Percentiles rank a stretch among this genome's conserved stretches.
These are phyloP conservation scores for Phytomonas sp. DNA, from an alignment of 208 protist genomes.

Conservation along the genomic window DNA sequence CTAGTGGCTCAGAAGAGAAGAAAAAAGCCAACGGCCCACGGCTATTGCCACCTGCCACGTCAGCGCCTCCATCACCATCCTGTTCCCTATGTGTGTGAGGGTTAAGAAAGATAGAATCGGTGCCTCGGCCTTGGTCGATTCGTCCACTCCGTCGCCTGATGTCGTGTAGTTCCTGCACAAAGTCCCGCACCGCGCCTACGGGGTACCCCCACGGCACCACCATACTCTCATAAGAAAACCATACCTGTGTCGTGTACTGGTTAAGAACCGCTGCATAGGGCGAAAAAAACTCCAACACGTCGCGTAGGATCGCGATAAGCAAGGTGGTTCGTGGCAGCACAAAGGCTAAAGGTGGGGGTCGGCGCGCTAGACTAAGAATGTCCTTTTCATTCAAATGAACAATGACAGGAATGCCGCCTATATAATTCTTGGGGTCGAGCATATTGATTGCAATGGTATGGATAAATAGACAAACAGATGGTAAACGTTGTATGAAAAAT, in stretches of 20 bases:
- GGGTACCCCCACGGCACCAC: slow-evolving; percentile 63
- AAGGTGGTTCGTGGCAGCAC: slow-evolving; percentile 58
- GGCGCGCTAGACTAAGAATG: slow-evolving; percentile 22
- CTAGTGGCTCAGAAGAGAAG: slow-evolving; percentile 22
- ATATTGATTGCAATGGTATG: slow-evolving; percentile 12
- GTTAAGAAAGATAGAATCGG: not conserved
- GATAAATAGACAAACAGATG: slow-evolving; percentile 10
- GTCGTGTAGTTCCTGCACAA: slow-evolving; percentile 21
- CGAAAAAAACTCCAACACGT: slow-evolving; percentile 42
- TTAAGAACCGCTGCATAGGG: slow-evolving; percentile 29
- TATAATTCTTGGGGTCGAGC: slow-evolving; percentile 23
- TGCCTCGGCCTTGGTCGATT: not conserved
- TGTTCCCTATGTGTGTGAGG: not conserved
- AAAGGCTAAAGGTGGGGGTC: slow-evolving; percentile 37
- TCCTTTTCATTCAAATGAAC: slow-evolving; percentile 48
- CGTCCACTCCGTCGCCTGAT: not conserved
- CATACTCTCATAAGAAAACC: slow-evolving; percentile 32
- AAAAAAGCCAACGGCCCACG: slow-evolving; percentile 4
- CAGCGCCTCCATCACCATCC: slow-evolving; percentile 5
- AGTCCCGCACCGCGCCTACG: slow-evolving; percentile 58
- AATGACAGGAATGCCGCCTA: slow-evolving; percentile 50
- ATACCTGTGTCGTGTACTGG: slow-evolving; percentile 37
- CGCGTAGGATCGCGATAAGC: slow-evolving; percentile 40
- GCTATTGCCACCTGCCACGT: not conserved
- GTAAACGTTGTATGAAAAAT: not conserved